Conservation (phyloP, 1,139 yeast species). For the Yamadazyma siamensis region DNA sequence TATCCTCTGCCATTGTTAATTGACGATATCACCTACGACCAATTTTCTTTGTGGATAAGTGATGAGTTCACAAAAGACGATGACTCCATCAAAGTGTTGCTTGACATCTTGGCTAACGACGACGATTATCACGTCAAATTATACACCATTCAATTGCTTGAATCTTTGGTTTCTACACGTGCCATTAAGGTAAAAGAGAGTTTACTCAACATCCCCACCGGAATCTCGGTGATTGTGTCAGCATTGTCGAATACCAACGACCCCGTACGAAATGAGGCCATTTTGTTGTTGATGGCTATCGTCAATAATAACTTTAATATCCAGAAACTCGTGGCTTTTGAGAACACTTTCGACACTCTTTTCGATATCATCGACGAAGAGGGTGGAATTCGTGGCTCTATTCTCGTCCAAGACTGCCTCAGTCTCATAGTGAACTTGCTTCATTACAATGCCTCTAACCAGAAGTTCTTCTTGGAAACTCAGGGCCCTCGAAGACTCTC, state of each 20-base stretch:
- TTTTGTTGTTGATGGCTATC: slow-evolving; percentile 75
- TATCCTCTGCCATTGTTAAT: slow-evolving; percentile 73
- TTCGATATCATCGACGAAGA: slow-evolving; percentile 79
- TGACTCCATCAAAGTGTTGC: slow-evolving; percentile 54
- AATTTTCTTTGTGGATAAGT: slow-evolving; percentile 90
- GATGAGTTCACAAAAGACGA: slow-evolving; percentile 81
- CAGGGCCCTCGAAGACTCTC: slow-evolving; percentile 70
- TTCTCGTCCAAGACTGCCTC: slow-evolving; percentile 86
- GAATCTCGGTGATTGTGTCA: slow-evolving; percentile 71
- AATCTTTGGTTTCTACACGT: slow-evolving; percentile 78
- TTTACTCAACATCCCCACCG: slow-evolving; percentile 70
- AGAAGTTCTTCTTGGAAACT: slow-evolving; percentile 82
- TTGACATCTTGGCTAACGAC: slow-evolving; percentile 51
- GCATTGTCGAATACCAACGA: slow-evolving; percentile 73
- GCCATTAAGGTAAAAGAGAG: slow-evolving; percentile 72
- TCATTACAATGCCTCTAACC: slow-evolving; percentile 85
- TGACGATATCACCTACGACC: slow-evolving; percentile 63
- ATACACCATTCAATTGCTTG: slow-evolving; percentile 80
- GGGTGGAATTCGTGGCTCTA: slow-evolving; percentile 89
- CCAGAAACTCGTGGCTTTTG: slow-evolving; percentile 92
- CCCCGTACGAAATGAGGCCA: slow-evolving; percentile 87
- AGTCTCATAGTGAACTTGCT: slow-evolving; percentile 70
- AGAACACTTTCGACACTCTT: slow-evolving; percentile 80
- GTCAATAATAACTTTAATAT: slow-evolving; percentile 82
- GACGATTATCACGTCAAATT: slow-evolving; percentile 72